phyloP scores from a whole-genome alignment of 768 basidiomycete species.

The Leucocoprinus sp. region DNA sequence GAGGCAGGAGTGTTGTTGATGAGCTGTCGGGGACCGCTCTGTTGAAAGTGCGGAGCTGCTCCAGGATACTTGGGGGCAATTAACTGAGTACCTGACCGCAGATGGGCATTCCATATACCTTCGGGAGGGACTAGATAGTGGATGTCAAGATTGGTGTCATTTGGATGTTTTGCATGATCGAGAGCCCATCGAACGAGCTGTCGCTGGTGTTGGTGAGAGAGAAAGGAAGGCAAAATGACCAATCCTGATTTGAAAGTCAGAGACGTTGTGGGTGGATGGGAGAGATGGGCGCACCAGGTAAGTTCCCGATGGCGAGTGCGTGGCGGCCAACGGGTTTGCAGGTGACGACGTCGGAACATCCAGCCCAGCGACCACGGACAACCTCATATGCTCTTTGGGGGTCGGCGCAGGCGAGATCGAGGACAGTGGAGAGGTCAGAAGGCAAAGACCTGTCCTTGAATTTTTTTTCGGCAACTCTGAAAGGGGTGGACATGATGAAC shows the following conservation, averaged over 20 bases:
- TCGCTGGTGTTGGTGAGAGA: conserved; percentile 57
- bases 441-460: conserved; percentile 77
- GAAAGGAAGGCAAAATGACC: conserved; percentile 71
- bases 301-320: conserved; percentile 41
- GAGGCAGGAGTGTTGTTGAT: conserved; percentile 68
- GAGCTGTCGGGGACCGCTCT: conserved; percentile 52
- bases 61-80: conserved; percentile 48
- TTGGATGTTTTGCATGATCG: conserved; percentile 70
- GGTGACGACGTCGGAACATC: conserved; percentile 29
- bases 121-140: conserved; percentile 72
- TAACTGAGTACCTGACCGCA: conserved; percentile 27
- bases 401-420: conserved; percentile 56
- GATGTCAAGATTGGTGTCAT: conserved; percentile 83
- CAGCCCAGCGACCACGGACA: conserved; percentile 38
- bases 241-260: conserved; percentile 47
- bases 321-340: conserved; percentile 24
- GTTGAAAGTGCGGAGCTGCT: too few relatives aligned
- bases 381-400: conserved; percentile 32
- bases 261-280: neutral
- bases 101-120: conserved; percentile 70
- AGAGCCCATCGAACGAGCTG: conserved; percentile 68
- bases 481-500: too few relatives aligned
- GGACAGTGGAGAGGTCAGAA: conserved; percentile 58
- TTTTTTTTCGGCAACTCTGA: conserved; percentile 70
- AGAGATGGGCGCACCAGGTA: conserved; percentile 45